These are phyloP conservation scores for Albizia julibrissin DNA, from an alignment of 306 rosid genomes.

Conservation along the genomic window DNA sequence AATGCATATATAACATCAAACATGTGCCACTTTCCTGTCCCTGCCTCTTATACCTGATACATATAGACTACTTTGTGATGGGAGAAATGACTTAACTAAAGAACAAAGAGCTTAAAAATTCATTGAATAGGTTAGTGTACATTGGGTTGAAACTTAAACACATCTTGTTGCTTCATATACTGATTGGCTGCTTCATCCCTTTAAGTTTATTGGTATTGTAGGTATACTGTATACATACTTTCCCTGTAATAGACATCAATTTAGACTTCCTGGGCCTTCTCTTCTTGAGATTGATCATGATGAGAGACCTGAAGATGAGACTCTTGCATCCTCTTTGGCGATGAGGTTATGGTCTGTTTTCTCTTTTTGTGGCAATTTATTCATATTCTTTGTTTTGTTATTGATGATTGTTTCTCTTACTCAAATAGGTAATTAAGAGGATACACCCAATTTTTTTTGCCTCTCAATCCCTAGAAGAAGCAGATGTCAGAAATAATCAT, in stretches of 20 bases:
- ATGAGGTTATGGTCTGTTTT: conserved; percentile 46
- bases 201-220: conserved; percentile 44
- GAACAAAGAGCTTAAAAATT: too few relatives aligned
- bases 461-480: conserved; percentile 73
- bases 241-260: conserved; percentile 97
- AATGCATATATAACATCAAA: too few relatives aligned
- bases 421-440: conserved; percentile 80
- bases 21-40: too few relatives aligned
- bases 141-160: conserved; percentile 14
- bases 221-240: conserved; percentile 95
- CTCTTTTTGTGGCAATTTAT: conserved; percentile 12
- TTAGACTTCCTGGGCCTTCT: conserved; percentile 93
- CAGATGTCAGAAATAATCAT: conserved; percentile 89
- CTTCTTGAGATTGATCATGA: conserved; percentile 95
- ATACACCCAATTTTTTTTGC: conserved; percentile 81
- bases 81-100: too few relatives aligned
- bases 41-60: too few relatives aligned
- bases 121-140: conserved; percentile 77
- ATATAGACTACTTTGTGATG: too few relatives aligned
- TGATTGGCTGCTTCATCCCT: conserved; percentile 28
- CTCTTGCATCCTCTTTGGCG: conserved; percentile 84
- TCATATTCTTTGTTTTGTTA: not conserved
- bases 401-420: conserved; percentile 35
- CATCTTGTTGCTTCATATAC: conserved; percentile 12
- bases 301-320: conserved; percentile 93